Base-by-base conservation (phyloP, 805 yeast species). In the Wickerhamiella qilinensis region DNA sequence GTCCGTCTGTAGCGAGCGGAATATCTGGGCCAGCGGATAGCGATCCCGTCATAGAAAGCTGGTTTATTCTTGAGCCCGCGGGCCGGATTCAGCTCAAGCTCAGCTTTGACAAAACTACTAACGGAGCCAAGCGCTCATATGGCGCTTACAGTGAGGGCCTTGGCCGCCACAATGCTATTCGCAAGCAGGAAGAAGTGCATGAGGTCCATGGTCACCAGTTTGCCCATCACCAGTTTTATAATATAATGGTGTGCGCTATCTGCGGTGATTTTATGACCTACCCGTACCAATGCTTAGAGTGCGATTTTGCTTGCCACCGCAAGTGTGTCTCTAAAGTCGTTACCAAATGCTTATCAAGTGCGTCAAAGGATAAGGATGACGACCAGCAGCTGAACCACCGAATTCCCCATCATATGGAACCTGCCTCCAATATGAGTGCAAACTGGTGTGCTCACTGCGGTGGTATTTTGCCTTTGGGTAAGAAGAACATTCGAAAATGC, bases 381-480 rank as follows among this genome's bases (percentile, higher is more conserved):
- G 86, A 77, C 49, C 77, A 63, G 78, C 86, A 82, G 57, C 71
- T 91, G 57, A 91, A 91, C 53, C 97, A 91, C 58, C 80, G 94
- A 47, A 91, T 91, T 49, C 98, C 98, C 27, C 99, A 91, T 57
- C 74, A 95, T 56, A 88, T 88, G 57, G 94, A 82, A 48, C 86
- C 88, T n/a, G 73, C 75, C 20, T 71, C 91, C 15, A 91, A 91
- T 54, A 77, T 85, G 60, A 93, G 95, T 51, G 93, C 99, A 2
- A 86, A 88, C 55, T 91, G 99, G 99, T 91, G 99, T 62, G 91
- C 97, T 51, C 99, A 91, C 57, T 91, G 99, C 69, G 99, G 99
- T 44, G 84, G 84, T 55, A 76, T 91, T 38, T 67, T 91, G 45
- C 97, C 98, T 15, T 78, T 95, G 79, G 94, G 97, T 38, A 74